Percentiles rank a stretch among this genome's conserved stretches.
Conservation (phyloP, 1,139 yeast species). For the Debaryomyces sp. region DNA sequence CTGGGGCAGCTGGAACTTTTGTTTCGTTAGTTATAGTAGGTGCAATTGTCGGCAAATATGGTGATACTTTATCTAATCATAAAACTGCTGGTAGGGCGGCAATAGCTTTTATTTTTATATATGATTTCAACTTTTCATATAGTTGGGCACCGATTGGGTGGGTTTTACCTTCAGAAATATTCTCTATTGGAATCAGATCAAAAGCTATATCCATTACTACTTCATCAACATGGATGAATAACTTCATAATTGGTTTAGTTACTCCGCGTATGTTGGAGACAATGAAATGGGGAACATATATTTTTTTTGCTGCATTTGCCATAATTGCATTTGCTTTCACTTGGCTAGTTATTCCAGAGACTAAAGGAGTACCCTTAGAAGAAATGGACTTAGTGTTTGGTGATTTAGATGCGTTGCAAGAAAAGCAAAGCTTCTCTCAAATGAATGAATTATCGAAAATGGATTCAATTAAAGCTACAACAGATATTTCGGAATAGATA, state of each 20-base stretch:
- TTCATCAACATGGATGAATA: conserved; percentile 39
- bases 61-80: conserved; percentile 15
- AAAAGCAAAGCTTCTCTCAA: conserved; percentile 3
- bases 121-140: conserved; percentile 29
- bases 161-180: conserved; percentile 54
- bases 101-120: conserved; percentile 39
- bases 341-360: conserved; percentile 30
- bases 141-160: conserved; percentile 33
- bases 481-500: not conserved
- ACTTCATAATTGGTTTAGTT: conserved; percentile 35
- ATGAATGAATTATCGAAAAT: not conserved
- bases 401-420: conserved; percentile 13
- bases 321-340: conserved; percentile 22
- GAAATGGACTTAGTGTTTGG: conserved; percentile 26
- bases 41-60: conserved; percentile 59
- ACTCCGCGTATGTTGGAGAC: conserved; percentile 27
- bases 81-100: conserved; percentile 44
- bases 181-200: conserved; percentile 25
- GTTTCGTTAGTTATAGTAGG: conserved; percentile 25
- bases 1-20: conserved; percentile 16
- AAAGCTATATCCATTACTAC: conserved; percentile 34
- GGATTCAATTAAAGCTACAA: not conserved
- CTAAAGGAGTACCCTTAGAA: conserved; percentile 34
- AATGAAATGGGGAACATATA: conserved; percentile 30
- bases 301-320: conserved; percentile 30